Conservation (phyloP, 257 asterid genomes). For the Solanum rostratum region DNA sequence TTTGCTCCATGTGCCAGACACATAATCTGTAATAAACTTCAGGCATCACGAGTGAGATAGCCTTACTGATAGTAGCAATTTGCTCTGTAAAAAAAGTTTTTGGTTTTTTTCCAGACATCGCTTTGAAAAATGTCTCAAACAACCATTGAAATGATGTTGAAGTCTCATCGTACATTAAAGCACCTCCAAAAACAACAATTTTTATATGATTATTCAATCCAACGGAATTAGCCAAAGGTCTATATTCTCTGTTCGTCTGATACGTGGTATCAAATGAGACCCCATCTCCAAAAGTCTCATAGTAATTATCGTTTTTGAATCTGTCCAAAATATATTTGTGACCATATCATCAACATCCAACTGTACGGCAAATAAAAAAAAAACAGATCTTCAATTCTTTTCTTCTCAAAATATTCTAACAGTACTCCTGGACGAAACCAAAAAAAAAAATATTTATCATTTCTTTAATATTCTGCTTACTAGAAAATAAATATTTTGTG, state of each 20-base stretch:
- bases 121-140: background rate
- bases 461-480: background rate
- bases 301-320: background rate
- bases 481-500: background rate
- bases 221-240: background rate
- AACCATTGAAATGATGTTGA: background rate
- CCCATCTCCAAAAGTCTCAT: background rate
- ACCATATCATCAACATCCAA: background rate
- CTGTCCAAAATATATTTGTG: background rate
- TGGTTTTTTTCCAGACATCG: background rate
- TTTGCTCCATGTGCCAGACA: background rate
- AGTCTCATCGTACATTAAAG: background rate
- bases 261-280: no score
- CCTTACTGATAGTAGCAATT: background rate
- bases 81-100: background rate
- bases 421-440: background rate
- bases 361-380: background rate
- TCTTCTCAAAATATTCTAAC: background rate
- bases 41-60: background rate
- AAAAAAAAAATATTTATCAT: background rate
- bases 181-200: background rate
- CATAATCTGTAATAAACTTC: background rate
- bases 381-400: background rate
- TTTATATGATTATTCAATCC: background rate
- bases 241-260: background rate